A percentile compares a stretch with the other conserved stretches of the same genome.
Conservation (phyloP, 176 grass and related monocot species). For the Stipa capillata region DNA sequence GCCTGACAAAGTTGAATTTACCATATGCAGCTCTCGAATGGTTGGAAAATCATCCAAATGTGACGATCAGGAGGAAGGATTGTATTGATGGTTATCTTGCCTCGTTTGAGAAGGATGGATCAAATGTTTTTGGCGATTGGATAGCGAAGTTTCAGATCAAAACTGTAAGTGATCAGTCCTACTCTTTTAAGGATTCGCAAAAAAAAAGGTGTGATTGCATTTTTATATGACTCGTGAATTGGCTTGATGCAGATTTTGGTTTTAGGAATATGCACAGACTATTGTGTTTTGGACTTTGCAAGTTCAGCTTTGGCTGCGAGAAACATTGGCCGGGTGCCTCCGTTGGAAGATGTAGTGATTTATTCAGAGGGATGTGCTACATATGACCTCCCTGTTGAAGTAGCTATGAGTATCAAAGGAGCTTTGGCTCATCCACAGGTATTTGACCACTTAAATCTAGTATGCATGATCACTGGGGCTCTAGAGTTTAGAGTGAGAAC, state of each 20-base stretch:
- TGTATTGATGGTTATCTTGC: constrained; percentile 80
- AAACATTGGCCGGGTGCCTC: constrained; percentile 65
- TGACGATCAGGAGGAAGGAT: constrained; percentile 68
- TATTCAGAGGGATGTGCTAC: constrained; percentile 91
- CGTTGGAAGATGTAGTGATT: constrained; percentile 69
- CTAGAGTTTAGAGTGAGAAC: neutral
- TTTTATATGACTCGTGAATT: neutral
- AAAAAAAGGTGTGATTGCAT: neutral
- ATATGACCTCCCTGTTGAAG: constrained; percentile 63
- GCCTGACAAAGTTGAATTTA: neutral
- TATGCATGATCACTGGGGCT: neutral
- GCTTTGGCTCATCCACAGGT: constrained; percentile 86
- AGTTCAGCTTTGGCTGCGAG: constrained; percentile 67
- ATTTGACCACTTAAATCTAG: neutral
- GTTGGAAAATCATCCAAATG: constrained; percentile 76
- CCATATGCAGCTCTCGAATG: constrained; percentile 63
- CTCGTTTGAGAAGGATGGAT: constrained; percentile 68
- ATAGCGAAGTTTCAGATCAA: constrained; percentile 55
- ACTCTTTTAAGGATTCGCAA: neutral
- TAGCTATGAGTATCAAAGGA: constrained; percentile 59
- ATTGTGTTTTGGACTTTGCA: constrained; percentile 79
- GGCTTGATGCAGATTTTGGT: constrained; percentile 62
- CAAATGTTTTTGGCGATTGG: constrained; percentile 76
- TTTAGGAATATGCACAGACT: constrained; percentile 76
- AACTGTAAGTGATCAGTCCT: constrained; percentile 38